Evolutionary conservation across 768 basidiomycete genomes (phyloP), one percentile per base, ranked within the genome.

Genomic region (Gymnopilus junonius): DNA sequence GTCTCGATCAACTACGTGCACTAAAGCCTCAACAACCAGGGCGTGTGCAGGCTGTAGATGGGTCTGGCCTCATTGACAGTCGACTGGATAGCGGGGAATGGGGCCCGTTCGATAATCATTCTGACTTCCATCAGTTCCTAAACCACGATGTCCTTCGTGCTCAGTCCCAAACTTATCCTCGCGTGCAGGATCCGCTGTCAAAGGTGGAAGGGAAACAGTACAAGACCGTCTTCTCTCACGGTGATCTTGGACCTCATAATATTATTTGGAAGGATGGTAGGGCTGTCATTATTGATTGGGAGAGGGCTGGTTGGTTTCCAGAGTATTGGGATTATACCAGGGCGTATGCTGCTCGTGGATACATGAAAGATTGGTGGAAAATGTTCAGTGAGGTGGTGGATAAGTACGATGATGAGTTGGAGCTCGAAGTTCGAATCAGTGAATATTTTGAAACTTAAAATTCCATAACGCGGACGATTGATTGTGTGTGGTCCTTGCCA

Each of bases 161-260:
- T 15, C 17, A n/a, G 12, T n/a, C n/a, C 61, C 20, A 48, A 59
- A 27, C 39, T 11, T 60, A 63, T 35, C 53, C 50, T 35, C 50
- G 54, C 23, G 34, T 59, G 23, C 65, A 54, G 35, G 63, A 61
- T 32, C 39, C 59, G 2, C 59, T 62, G 14, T 32, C 55, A 17
- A 65, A 58, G 27, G 43, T 53, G 12, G 10, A 27, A 32, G 55
- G 32, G 40, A 58, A 40, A 31, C 29, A 25, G 20, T 68, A 65
- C 29, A 53, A 32, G 50, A 65, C 58, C 4, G 61, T 65, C 35
- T 68, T 65, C 58, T 35, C 64, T 25, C 69, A 67, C 53, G 65
- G 65, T n/a, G 65, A 67, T 59, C 34, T 67, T n/a, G 61, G 64
- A 34, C 64, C 69, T 34, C 55, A 66, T 37, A 67, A 67, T 39